These are phyloP conservation scores for Rhizophagus prolifer DNA, from an alignment of 192 early-diverging fungal genomes.

Conservation along the genomic window DNA sequence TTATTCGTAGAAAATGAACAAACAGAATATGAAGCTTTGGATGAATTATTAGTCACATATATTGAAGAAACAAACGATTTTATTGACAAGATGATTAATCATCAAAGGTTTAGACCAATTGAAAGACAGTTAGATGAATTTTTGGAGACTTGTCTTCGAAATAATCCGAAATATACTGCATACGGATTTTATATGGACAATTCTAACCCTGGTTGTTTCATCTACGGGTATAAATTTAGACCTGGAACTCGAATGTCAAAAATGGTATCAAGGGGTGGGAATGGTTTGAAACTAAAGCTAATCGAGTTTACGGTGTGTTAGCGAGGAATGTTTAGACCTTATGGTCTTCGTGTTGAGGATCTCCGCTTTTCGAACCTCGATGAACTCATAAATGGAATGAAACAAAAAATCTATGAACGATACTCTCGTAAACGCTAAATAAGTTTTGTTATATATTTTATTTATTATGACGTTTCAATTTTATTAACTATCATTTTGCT, in stretches of 20 bases:
- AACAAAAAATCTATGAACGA: not conserved
- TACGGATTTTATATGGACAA: constrained; percentile 80
- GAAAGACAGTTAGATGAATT: constrained; percentile 43
- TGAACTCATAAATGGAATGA: not conserved
- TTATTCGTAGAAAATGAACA: constrained; percentile 63
- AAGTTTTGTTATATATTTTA: not conserved
- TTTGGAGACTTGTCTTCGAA: constrained; percentile 46
- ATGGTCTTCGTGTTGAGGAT: not conserved
- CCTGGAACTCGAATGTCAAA: not conserved
- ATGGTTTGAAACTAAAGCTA: not conserved
- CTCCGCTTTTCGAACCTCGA: not conserved
- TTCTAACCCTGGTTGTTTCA: constrained; percentile 69
- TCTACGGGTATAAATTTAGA: constrained; percentile 41
- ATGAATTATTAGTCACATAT: constrained; percentile 87
- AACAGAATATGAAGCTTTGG: constrained; percentile 79
- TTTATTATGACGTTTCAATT: not conserved
- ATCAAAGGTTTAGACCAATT: constrained; percentile 76
- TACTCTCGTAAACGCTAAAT: not conserved
- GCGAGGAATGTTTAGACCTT: not conserved
- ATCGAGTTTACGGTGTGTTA: not conserved
- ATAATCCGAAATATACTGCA: constrained; percentile 66
- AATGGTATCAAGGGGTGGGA: not conserved
- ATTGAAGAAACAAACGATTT: constrained; percentile 79
- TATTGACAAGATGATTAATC: constrained; percentile 67
- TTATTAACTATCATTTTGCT: too few species aligned